Evolutionary conservation across 306 rosid species (phyloP).

Genomic region (Rubus idaeus): DNA sequence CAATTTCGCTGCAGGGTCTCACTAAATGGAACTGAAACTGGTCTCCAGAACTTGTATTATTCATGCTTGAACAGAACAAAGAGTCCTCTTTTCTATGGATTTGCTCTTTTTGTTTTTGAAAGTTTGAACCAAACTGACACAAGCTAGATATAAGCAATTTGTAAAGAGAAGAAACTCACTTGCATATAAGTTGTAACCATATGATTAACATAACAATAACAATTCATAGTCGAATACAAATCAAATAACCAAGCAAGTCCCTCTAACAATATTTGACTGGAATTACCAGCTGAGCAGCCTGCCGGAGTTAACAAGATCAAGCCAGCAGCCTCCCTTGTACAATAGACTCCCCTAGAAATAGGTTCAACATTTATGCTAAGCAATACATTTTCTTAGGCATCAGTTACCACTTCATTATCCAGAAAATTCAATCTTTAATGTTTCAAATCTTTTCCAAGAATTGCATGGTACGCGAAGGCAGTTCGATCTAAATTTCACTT

Average conservation of each 20-base stretch:
- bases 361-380: not conserved
- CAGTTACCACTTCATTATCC: not conserved
- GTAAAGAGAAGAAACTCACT: not conserved
- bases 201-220: not conserved
- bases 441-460: not conserved
- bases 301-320: not conserved
- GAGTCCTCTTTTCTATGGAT: not conserved
- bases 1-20: not conserved
- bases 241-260: conserved; percentile 3
- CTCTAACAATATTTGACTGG: not conserved
- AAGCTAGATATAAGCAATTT: not conserved
- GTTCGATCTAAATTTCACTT: not conserved
- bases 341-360: conserved; percentile 1
- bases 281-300: not conserved
- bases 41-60: not conserved
- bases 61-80: not conserved
- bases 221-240: not conserved
- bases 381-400: conserved; percentile 6
- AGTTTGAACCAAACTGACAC: not conserved
- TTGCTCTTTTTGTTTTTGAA: not conserved
- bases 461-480: not conserved
- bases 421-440: not conserved
- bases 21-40: not conserved
- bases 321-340: conserved; percentile 1
- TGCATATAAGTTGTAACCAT: not conserved